These are phyloP conservation scores for Zygnema circumcarinatum DNA, from an alignment of 139 green algal genomes.

Conservation along the genomic window DNA sequence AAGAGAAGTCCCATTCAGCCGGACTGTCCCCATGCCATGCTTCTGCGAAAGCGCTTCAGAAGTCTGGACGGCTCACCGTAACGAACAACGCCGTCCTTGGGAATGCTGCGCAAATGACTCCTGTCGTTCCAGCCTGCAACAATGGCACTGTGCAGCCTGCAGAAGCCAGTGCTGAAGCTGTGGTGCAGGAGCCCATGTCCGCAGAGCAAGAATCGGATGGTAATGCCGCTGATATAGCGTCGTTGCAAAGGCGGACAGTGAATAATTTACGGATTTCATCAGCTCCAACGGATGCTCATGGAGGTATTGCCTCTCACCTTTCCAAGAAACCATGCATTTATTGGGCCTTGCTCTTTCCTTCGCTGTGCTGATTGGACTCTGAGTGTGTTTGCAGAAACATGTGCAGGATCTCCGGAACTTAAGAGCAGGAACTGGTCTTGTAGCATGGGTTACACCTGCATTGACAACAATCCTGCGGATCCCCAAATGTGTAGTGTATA, in stretches of 20 bases:
- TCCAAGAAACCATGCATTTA: too few relatives aligned
- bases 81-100: not conserved
- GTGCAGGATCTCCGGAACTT: not conserved
- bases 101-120: not conserved
- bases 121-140: not conserved
- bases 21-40: not conserved
- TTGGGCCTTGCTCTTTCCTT: too few relatives aligned
- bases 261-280: not conserved
- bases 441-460: not conserved
- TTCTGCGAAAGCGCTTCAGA: not conserved
- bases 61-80: not conserved
- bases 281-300: not conserved
- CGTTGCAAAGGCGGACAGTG: not conserved
- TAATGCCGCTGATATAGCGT: not conserved
- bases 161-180: too few relatives aligned
- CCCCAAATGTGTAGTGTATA: conserved; percentile 7
- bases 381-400: not conserved
- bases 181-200: conserved; percentile 4
- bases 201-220: not conserved
- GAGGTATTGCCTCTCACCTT: not conserved
- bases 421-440: not conserved
- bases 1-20: too few relatives aligned
- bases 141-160: not conserved
- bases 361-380: too few relatives aligned
- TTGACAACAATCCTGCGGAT: conserved; percentile 23